Conservation (phyloP, 163 green algal species). For the Prototheca wickerhamii region DNA sequence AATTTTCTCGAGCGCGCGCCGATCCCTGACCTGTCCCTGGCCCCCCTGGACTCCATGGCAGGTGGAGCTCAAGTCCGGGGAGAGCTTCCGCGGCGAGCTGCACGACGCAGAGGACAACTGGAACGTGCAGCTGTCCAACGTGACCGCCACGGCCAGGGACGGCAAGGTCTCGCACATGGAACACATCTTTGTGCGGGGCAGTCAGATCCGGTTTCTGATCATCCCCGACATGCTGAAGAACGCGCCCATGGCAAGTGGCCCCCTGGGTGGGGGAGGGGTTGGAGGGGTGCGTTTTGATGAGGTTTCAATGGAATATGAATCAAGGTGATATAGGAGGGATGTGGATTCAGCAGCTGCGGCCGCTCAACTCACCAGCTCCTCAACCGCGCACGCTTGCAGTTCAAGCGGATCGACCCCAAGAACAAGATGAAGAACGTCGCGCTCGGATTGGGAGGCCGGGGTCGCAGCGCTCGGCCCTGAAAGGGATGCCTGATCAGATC, state of each 20-base stretch:
- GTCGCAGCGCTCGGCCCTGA: background rate
- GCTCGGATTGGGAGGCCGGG: constrained; percentile 13
- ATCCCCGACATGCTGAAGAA: constrained; percentile 99
- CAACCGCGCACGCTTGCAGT: constrained; percentile 44
- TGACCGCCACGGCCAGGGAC: constrained; percentile 78
- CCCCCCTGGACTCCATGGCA: constrained; percentile 11
- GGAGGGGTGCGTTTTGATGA: background rate
- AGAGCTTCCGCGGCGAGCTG: constrained; percentile 91
- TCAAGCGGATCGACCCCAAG: constrained; percentile 87
- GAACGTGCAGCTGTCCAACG: constrained; percentile 94
- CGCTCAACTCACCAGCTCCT: background rate
- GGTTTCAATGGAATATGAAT: background rate
- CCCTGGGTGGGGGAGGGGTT: background rate
- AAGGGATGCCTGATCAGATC: background rate
- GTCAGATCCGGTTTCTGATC: constrained; percentile 62
- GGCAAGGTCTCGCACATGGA: constrained; percentile 62
- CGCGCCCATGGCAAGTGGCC: constrained; percentile 74
- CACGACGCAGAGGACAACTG: constrained; percentile 97
- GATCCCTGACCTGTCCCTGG: background rate
- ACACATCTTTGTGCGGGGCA: constrained; percentile 83
- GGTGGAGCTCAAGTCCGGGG: constrained; percentile 93
- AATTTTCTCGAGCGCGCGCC: too few relatives aligned
- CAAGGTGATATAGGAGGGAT: too few relatives aligned
- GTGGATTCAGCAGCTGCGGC: background rate
- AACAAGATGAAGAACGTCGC: constrained; percentile 38